A percentile compares a stretch with the other conserved stretches of the same genome.
Conservation (phyloP, 2,329 filamentous ascomycete species). For the Huntiella bhutanensis region DNA sequence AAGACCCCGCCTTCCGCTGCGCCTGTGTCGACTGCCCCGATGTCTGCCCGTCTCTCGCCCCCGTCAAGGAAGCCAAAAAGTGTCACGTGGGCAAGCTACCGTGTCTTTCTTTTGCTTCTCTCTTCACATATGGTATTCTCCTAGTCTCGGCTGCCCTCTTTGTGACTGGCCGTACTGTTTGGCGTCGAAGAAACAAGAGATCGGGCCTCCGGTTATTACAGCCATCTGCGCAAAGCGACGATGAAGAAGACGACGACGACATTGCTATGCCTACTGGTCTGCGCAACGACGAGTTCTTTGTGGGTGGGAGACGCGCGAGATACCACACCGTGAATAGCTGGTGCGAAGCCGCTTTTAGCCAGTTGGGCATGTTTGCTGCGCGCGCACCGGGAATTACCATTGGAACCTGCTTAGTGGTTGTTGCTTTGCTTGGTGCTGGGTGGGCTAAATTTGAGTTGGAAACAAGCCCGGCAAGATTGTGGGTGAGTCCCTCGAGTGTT, state of each 20-base stretch:
- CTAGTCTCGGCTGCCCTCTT: conserved; percentile 47
- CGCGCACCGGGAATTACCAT: conserved; percentile 76
- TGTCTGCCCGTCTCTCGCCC: conserved; percentile 66
- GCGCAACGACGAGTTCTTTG: conserved; percentile 39
- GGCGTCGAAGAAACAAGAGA: conserved; percentile 50
- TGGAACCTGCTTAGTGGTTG: conserved; percentile 49
- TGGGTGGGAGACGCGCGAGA: conserved; percentile 39
- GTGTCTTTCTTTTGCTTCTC: conserved; percentile 81
- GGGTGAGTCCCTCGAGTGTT: conserved; percentile 87
- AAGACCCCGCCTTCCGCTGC: conserved; percentile 70
- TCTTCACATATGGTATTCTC: conserved; percentile 65
- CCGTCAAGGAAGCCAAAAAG: conserved; percentile 46
- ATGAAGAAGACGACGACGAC: conserved; percentile 75
- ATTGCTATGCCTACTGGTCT: conserved; percentile 44
- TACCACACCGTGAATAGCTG: conserved; percentile 70
- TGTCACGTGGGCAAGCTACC: conserved; percentile 80
- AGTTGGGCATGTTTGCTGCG: conserved; percentile 62
- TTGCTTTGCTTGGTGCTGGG: conserved; percentile 64
- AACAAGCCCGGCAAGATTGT: conserved; percentile 72
- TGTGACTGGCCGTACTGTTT: conserved; percentile 56
- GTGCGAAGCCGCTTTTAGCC: conserved; percentile 63
- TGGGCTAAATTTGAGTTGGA: conserved; percentile 84
- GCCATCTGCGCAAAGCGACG: conserved; percentile 66
- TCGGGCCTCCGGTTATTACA: conserved; percentile 76
- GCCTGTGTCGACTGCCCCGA: conserved; percentile 83